Conservation (phyloP, 2,329 filamentous ascomycete species). For the Cladosporium halotolerans region DNA sequence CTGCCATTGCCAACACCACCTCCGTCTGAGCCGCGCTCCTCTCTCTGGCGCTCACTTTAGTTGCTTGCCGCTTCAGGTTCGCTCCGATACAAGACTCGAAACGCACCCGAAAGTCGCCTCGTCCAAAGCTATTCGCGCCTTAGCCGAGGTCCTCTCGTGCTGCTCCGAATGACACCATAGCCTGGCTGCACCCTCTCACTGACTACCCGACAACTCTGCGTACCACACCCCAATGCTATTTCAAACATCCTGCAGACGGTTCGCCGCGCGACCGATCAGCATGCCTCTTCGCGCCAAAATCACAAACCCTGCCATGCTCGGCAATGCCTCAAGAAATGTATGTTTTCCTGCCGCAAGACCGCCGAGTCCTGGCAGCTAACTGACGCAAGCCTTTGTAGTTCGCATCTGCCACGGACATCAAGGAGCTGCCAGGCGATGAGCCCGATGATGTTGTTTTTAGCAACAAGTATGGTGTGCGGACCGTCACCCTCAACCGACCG, state of each 20-base stretch:
- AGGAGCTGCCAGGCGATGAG: conserved; percentile 62
- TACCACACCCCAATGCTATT: conserved; percentile 39
- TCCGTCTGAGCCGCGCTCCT: too few relatives aligned
- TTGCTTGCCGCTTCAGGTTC: too few relatives aligned
- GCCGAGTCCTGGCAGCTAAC: conserved; percentile 21
- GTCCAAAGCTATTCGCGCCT: neutral
- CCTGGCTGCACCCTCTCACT: conserved; percentile 1
- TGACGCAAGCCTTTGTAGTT: conserved; percentile 27
- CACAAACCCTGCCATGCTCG: conserved; percentile 51
- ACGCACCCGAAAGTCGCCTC: too few relatives aligned
- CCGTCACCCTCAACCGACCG: conserved; percentile 89
- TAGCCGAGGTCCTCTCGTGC: conserved; percentile 9
- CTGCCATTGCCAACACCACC: too few relatives aligned
- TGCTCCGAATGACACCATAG: conserved; percentile 11
- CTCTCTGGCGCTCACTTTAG: too few relatives aligned
- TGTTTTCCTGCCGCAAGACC: conserved; percentile 25
- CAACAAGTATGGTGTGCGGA: conserved; percentile 80
- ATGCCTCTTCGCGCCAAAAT: conserved; percentile 84
- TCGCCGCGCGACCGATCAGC: conserved; percentile 32
- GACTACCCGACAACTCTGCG: neutral
- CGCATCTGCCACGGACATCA: conserved; percentile 30
- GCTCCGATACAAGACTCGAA: too few relatives aligned
- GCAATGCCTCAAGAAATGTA: conserved; percentile 46
- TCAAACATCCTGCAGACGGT: conserved; percentile 34
- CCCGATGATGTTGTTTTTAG: conserved; percentile 89